Base-by-base conservation (phyloP, 176 grass and related monocot species). In the Rhipidocladum racemiflorum region DNA sequence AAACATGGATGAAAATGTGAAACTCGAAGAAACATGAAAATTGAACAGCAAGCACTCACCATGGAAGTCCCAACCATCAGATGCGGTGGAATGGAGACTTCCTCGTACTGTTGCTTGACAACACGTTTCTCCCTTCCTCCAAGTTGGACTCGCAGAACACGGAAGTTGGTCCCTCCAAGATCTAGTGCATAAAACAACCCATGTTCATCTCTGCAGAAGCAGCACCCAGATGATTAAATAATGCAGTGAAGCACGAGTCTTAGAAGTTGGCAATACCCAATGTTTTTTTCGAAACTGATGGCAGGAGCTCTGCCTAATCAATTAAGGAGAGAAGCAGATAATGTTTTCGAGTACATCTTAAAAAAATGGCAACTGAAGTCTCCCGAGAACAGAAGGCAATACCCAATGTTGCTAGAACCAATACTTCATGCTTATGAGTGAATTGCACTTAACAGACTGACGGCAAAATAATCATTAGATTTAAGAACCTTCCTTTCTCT, bases 151-250 rank as follows among this genome's bases (percentile, higher is more conserved):
- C 93, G 89, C 65, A 96, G 67, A 45, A 96, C 93, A 70, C 93
- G 88, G 75, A 96, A 93, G 83, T 96, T 96, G 35, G 90, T 96
- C 2, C 93, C 93, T 74, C 93, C 93, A 84, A 96, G 93, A 84
- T 92, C 93, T 42, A 96, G 69, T 65, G 88, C 93, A 84, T 96
- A 96, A 75, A 89, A 96, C 43, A 96, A 70, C 14, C 93, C 93
- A 56, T 86, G 78, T 72, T 90, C 88, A 35, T 90, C 79, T 42
- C 88, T 90, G 78, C 46, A 66, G 17, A 82, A 72, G 61, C 28
- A 78, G 46, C 23, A 72, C 4, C 5, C 13, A 18, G 25, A 85
- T 80, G 28, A 39, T 81, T 61, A 80, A 42, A 46, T 7, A 66
- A 77, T 20, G 12, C 65, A 40, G 48, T n/a, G 25, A 21, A 23